Percentiles rank a stretch among this genome's conserved stretches.
phyloP scores from a whole-genome alignment of 805 yeast species.

The Saccharomyces kudriavzevii region DNA sequence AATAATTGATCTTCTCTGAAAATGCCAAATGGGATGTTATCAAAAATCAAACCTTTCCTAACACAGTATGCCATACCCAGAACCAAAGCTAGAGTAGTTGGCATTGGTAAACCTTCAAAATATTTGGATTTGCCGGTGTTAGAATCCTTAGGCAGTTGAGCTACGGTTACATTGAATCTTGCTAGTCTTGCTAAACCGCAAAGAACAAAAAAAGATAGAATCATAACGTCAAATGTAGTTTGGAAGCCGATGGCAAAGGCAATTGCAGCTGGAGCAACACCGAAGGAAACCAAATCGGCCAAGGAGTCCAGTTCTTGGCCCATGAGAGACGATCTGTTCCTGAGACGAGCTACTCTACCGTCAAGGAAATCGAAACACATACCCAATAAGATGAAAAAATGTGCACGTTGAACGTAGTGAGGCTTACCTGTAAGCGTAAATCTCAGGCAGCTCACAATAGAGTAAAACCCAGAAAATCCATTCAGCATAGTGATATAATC shows the following conservation, averaged over 20 bases:
- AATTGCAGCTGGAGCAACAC: conserved; percentile 90
- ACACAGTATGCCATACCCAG: conserved; percentile 63
- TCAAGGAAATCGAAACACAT: conserved; percentile 93
- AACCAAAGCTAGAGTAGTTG: conserved; percentile 74
- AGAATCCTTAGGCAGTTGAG: conserved; percentile 80
- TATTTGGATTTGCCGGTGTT: conserved; percentile 75
- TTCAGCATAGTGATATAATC: conserved; percentile 91
- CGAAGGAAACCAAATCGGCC: conserved; percentile 90
- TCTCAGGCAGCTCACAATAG: conserved; percentile 77
- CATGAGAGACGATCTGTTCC: conserved; percentile 85
- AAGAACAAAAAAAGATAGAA: conserved; percentile 75
- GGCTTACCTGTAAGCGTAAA: conserved; percentile 62
- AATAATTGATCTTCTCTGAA: conserved; percentile 44
- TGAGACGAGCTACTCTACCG: conserved; percentile 91
- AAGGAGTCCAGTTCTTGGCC: conserved; percentile 96
- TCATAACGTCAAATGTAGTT: conserved; percentile 68
- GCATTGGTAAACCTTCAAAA: conserved; percentile 96
- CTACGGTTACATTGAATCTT: conserved; percentile 88
- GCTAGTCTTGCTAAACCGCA: conserved; percentile 94
- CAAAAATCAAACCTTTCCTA: conserved; percentile 39
- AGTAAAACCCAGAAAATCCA: conserved; percentile 89
- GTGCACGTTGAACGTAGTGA: conserved; percentile 78
- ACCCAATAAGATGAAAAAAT: conserved; percentile 82
- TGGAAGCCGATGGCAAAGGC: conserved; percentile 89
- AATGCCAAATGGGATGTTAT: conserved; percentile 59